Base-by-base conservation (phyloP, 139 green algal species). In the Penium margaritaceum region DNA sequence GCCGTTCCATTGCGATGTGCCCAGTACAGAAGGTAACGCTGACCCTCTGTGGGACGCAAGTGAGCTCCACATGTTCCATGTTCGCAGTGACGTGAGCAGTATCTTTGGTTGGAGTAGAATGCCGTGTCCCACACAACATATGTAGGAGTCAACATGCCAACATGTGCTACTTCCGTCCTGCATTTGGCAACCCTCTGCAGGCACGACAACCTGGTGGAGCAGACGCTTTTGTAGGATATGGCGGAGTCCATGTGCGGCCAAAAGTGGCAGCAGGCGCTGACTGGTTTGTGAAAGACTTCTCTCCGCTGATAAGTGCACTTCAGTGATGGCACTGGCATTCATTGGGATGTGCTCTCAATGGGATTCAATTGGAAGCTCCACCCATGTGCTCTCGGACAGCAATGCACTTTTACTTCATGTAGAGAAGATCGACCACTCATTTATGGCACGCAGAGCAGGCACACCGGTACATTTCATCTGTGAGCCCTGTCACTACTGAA, bases 201-300 rank as follows among this genome's bases (percentile, higher is more conserved):
- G 94, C 94, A 3, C 79, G 88, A 0, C 61, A 77, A 33, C 82
- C 86, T 34, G 90, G 91, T 9, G 94, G 85, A 1, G 94, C 94
- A 0, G 86, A 92, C 44, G 77, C 95, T 0, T 97, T 99, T 70
- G 90, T 99, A n/a, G 91, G 92, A 47, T 97, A 98, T 75, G 94
- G 94, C 19, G 94, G 94, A 27, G 87, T 92, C 5, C 90, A 95
- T 35, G 76, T 87, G 24, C 87, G 94, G 0, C 67, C 76, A 0
- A 89, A 79, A 12, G 87, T 98, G 6, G 89, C 87, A 21, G 85
- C 80, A 5, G 79, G 80, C 55, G 90, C 93, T 0, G 93, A 98
- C 81, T 98, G 94, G 94, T 98, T 91, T 74, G 83, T 95, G 4
- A 85, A 74, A 34, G 60, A 75, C 21, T 90, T 94, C n/a, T n/a